Conservation (phyloP, 1,284 basidiomycete species). For the Cryptococcus deneoformans region DNA sequence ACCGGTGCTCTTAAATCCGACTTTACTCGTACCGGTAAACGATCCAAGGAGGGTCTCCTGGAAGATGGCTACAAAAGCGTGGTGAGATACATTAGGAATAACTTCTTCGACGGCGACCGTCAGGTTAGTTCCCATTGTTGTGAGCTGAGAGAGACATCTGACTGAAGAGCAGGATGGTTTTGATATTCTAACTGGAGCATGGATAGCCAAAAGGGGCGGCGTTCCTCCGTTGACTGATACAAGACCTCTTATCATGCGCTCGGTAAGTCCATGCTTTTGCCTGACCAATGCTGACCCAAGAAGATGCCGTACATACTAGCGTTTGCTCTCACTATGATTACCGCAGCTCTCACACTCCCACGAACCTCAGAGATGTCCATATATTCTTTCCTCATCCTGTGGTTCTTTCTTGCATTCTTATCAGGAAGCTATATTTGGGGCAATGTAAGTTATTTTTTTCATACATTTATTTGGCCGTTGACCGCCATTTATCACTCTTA, state of each 20-base stretch:
- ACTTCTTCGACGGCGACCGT: slow-evolving; percentile 92
- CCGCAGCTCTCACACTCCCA: slow-evolving; percentile 76
- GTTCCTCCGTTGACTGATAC: slow-evolving; percentile 71
- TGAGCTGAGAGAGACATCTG: background rate
- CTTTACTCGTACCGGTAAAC: slow-evolving; percentile 89
- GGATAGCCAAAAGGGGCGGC: slow-evolving; percentile 71
- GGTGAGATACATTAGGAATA: slow-evolving; percentile 91
- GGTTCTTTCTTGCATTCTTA: slow-evolving; percentile 63
- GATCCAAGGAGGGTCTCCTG: slow-evolving; percentile 72
- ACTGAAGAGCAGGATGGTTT: slow-evolving; percentile 49
- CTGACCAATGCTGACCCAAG: background rate
- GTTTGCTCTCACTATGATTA: slow-evolving; percentile 82
- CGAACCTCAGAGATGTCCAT: slow-evolving; percentile 58
- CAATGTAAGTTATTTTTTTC: slow-evolving; percentile 51
- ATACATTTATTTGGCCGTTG: background rate
- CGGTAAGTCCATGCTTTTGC: slow-evolving; percentile 57
- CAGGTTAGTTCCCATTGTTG: slow-evolving; percentile 50
- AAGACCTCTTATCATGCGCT: slow-evolving; percentile 73
- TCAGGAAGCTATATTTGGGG: slow-evolving; percentile 68
- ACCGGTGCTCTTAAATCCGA: slow-evolving; percentile 97
- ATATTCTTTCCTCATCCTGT: slow-evolving; percentile 68
- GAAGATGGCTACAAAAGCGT: slow-evolving; percentile 87
- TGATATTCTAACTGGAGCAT: slow-evolving; percentile 89
- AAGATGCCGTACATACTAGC: slow-evolving; percentile 81
- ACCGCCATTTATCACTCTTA: slow-evolving; percentile 8